These are phyloP conservation scores for Pigoraptor vietnamica DNA, from an alignment of 78 protist species.

Conservation along the genomic window DNA sequence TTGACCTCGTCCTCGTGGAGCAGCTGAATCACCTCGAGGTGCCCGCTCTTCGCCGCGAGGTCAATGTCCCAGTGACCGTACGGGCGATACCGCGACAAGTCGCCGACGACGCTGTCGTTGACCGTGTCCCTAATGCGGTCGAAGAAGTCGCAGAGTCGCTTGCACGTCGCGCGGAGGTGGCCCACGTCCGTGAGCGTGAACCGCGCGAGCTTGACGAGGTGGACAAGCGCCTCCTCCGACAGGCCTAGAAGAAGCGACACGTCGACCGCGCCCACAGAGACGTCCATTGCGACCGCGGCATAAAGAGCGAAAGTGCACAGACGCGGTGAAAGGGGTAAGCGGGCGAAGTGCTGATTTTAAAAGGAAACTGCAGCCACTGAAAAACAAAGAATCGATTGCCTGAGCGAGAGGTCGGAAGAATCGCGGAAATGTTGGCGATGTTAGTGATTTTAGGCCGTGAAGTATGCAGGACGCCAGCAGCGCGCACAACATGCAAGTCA, in stretches of 20 bases:
- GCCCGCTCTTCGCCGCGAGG: background rate
- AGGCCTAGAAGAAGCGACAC: background rate
- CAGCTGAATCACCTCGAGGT: background rate
- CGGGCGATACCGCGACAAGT: background rate
- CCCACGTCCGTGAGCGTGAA: background rate
- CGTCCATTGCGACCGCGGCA: too few relatives aligned
- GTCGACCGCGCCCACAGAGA: background rate
- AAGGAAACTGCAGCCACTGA: too few relatives aligned
- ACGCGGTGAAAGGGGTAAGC: too few relatives aligned
- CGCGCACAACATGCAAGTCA: too few relatives aligned
- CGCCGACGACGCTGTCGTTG: background rate
- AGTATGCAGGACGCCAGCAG: too few relatives aligned
- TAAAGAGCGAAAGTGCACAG: too few relatives aligned
- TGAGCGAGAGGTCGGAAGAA: too few relatives aligned
- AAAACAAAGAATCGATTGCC: too few relatives aligned
- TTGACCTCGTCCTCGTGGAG: background rate
- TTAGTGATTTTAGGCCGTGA: too few relatives aligned
- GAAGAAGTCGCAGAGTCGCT: background rate
- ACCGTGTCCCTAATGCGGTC: background rate
- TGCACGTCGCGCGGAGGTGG: background rate
- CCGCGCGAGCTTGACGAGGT: background rate
- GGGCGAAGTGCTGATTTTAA: too few relatives aligned
- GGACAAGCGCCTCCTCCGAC: background rate
- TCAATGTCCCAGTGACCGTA: background rate
- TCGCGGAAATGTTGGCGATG: too few relatives aligned